Conservation (phyloP, 1,139 yeast genomes). For the Suhomyces guaymorum region DNA sequence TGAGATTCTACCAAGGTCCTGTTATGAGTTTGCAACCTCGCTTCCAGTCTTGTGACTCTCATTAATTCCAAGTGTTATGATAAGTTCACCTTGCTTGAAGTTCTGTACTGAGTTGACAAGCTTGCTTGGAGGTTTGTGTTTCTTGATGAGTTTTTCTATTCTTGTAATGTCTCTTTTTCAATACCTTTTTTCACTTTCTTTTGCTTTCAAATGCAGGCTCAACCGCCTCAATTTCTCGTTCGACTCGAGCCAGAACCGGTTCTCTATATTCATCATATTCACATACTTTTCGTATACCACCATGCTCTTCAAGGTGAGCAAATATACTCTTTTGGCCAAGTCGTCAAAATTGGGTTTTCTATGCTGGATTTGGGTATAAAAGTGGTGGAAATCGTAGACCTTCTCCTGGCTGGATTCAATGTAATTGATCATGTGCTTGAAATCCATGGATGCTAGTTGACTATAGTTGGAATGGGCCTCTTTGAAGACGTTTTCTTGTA, state of each 20-base stretch:
- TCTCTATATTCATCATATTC: conserved; percentile 23
- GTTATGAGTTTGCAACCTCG: too few relatives aligned
- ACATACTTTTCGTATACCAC: conserved; percentile 31
- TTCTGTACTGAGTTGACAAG: too few relatives aligned
- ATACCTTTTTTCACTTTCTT: too few relatives aligned
- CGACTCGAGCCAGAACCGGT: conserved; percentile 28
- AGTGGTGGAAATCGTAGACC: conserved; percentile 19
- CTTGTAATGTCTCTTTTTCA: too few relatives aligned
- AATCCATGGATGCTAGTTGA: conserved; percentile 26
- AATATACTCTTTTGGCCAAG: conserved; percentile 22
- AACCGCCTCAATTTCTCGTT: conserved; percentile 18
- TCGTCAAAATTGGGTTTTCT: conserved; percentile 17
- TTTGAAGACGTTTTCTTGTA: conserved; percentile 23
- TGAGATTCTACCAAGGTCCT: too few relatives aligned
- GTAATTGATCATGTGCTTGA: conserved; percentile 24
- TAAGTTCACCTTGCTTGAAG: too few relatives aligned
- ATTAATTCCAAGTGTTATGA: too few relatives aligned
- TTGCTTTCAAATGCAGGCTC: too few relatives aligned
- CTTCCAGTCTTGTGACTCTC: too few relatives aligned
- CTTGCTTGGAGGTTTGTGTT: too few relatives aligned
- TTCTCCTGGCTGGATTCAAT: conserved; percentile 21
- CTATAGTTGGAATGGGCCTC: conserved; percentile 23
- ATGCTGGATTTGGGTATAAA: conserved; percentile 10
- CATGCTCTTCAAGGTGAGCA: conserved; percentile 31
- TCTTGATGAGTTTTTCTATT: too few relatives aligned